Conservation (phyloP, 805 yeast genomes). For the Metschnikowia lunata region DNA sequence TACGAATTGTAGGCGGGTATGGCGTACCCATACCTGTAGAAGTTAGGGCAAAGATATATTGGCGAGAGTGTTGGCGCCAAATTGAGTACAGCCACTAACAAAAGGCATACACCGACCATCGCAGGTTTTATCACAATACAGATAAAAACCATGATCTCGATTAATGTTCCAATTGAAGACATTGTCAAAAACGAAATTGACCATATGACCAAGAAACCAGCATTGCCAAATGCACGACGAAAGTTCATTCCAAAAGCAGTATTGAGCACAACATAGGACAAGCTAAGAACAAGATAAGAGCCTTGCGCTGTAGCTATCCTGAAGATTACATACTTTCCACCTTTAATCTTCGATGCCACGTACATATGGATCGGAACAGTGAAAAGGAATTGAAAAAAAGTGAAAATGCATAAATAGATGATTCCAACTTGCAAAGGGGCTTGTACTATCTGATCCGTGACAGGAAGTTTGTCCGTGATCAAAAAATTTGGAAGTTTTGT, state of each 20-base stretch:
- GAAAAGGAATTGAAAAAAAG: slow-evolving; percentile 33
- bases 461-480: slow-evolving; percentile 24
- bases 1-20: slow-evolving; percentile 31
- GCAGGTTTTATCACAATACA: slow-evolving; percentile 23
- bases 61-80: slow-evolving; percentile 31
- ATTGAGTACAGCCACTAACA: slow-evolving; percentile 26
- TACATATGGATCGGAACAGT: slow-evolving; percentile 24
- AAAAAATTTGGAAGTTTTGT: slow-evolving; percentile 23
- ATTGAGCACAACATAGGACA: slow-evolving; percentile 27
- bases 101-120: slow-evolving; percentile 26
- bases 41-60: slow-evolving; percentile 26
- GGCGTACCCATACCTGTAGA: slow-evolving; percentile 36
- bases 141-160: slow-evolving; percentile 25
- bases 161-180: slow-evolving; percentile 29
- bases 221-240: slow-evolving; percentile 23
- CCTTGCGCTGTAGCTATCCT: slow-evolving; percentile 26
- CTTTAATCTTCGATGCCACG: slow-evolving; percentile 25
- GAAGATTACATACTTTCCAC: slow-evolving; percentile 21
- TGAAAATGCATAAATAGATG: slow-evolving; percentile 28
- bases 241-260: slow-evolving; percentile 24
- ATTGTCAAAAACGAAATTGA: slow-evolving; percentile 25
- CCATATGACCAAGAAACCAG: slow-evolving; percentile 35
- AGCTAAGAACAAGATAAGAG: slow-evolving; percentile 25
- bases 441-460: slow-evolving; percentile 20
- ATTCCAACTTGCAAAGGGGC: slow-evolving; percentile 33